A percentile compares a stretch with the other conserved stretches of the same genome.
These are phyloP conservation scores for Halophytophthora batemanensis DNA, from an alignment of 352 stramenopile genomes.

Conservation along the genomic window DNA sequence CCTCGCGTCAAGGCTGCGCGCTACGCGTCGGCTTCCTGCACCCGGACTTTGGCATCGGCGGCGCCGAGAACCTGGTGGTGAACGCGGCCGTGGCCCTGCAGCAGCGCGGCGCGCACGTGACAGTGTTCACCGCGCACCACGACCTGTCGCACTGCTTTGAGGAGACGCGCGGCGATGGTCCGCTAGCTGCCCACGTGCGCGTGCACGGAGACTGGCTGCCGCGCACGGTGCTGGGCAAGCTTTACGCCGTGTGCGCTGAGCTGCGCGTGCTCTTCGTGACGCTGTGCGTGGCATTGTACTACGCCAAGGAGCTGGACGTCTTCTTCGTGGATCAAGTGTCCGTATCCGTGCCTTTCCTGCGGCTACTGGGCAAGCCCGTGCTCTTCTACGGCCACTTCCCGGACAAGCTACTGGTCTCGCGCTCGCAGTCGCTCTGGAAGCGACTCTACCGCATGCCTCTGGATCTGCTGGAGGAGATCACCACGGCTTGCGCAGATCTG, in stretches of 20 bases:
- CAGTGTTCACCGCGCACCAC: constrained; percentile 97
- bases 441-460: constrained; percentile 90
- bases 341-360: constrained; percentile 72
- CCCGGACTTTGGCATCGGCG: constrained; percentile 98
- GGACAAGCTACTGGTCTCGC: constrained; percentile 93
- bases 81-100: constrained; percentile 89
- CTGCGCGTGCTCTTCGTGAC: constrained; percentile 94
- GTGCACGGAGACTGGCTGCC: constrained; percentile 95
- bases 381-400: constrained; percentile 99
- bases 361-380: constrained; percentile 75
- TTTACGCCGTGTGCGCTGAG: constrained; percentile 92
- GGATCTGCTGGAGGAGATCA: constrained; percentile 93
- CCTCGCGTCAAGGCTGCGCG: constrained; percentile 6
- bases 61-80: constrained; percentile 93
- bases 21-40: constrained; percentile 95
- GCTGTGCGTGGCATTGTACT: constrained; percentile 37
- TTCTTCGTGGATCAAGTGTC: constrained; percentile 86
- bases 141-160: constrained; percentile 94
- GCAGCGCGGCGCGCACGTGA: constrained; percentile 75
- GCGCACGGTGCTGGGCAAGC: constrained; percentile 77
- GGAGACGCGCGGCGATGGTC: constrained; percentile 84
- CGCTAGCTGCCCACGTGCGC: constrained; percentile 72
- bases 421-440: constrained; percentile 66
- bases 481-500: constrained; percentile 89
- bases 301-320: constrained; percentile 54